Percentiles rank a stretch among this genome's conserved stretches.
Conservation (phyloP, 768 basidiomycete species). For the Macrolepiota fuliginosa region DNA sequence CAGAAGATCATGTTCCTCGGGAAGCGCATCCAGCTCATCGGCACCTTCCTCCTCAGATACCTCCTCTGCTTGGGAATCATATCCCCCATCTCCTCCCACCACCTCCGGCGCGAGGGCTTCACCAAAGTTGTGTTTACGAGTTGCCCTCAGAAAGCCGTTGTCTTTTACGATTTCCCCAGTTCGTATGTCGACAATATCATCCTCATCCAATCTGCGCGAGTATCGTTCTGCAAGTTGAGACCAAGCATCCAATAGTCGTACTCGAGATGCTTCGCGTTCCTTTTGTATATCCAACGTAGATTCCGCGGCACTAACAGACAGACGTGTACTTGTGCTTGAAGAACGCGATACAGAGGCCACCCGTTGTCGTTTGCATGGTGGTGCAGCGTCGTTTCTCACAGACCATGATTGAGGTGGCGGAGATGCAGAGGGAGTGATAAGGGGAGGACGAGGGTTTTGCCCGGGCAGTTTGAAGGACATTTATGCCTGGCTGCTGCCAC, state of each 20-base stretch:
- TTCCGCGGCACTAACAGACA: conserved; percentile 19
- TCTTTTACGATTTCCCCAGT: conserved; percentile 64
- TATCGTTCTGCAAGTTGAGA: conserved; percentile 67
- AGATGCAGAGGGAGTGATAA: conserved; percentile 54
- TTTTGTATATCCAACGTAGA: conserved; percentile 43
- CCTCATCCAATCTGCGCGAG: conserved; percentile 64
- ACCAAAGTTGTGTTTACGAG: conserved; percentile 48
- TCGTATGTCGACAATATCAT: conserved; percentile 74
- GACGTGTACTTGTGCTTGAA: conserved; percentile 30
- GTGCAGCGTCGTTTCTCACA: conserved; percentile 36
- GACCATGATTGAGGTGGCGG: conserved; percentile 35
- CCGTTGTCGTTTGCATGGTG: conserved; percentile 48
- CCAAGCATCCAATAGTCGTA: conserved; percentile 64
- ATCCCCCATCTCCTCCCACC: conserved; percentile 40
- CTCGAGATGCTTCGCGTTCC: conserved; percentile 53
- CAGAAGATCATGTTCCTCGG: conserved; percentile 27
- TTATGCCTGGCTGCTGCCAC: neutral
- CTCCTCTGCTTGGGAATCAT: conserved; percentile 54
- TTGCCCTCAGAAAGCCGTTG: conserved; percentile 59
- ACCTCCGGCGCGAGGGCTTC: conserved; percentile 41
- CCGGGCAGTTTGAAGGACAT: neutral
- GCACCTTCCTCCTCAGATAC: conserved; percentile 50
- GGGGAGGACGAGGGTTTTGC: conserved; percentile 21
- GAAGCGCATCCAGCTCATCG: conserved; percentile 59
- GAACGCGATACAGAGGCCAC: conserved; percentile 42